Evolutionary conservation across 768 basidiomycete genomes (phyloP), one percentile per base, ranked within the genome.

Genomic region (Russula sp.): DNA sequence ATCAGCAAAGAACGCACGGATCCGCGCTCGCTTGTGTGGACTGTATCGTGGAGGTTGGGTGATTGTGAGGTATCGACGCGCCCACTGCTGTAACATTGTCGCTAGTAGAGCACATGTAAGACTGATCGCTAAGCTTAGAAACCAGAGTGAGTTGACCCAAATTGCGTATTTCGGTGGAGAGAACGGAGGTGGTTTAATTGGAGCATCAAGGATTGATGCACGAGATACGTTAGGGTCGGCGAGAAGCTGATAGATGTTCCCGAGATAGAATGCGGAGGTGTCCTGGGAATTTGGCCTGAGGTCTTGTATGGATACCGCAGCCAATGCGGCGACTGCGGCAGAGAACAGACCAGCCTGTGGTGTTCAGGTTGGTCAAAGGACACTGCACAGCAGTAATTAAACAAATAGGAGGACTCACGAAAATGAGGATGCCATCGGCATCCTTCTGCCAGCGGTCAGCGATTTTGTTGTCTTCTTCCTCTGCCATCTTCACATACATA

Each of bases 401-500:
- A 39, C 4, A 4, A 7, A 55, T 39, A 53, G 18, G 32, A n/a
- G 20, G 32, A 48, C 34, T 3, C 4, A 57, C 55, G 10, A 57
- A 57, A 22, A 42, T 31, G 3, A 57, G 31, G 18, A 57, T 57
- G 1, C 44, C 31, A 13, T 57, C 55, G 1, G 44, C 31, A 8
- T 57, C 55, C 6, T n/a, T 44, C 13, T 47, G 44, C 55, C 55
- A 57, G 42, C 31, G 39, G 2, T 55, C 54, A 5, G 40, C 10
- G 40, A 44, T 44, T 13, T 44, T 55, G 1, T 55, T 44, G 39
- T 55, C 54, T 27, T 55, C 40, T 55, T 45, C 42, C 69, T 45
- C 59, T 63, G 35, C 57, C 69, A 42, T 59, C 64, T 55, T 67
- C 67, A 27, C 56, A 42, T 22, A 55, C 37, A 55, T 42, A 1